Evolutionary conservation across 169 alveolate species (phyloP), one percentile per base, ranked within the genome.

Genomic region (Cryptosporidium xiaoi): DNA sequence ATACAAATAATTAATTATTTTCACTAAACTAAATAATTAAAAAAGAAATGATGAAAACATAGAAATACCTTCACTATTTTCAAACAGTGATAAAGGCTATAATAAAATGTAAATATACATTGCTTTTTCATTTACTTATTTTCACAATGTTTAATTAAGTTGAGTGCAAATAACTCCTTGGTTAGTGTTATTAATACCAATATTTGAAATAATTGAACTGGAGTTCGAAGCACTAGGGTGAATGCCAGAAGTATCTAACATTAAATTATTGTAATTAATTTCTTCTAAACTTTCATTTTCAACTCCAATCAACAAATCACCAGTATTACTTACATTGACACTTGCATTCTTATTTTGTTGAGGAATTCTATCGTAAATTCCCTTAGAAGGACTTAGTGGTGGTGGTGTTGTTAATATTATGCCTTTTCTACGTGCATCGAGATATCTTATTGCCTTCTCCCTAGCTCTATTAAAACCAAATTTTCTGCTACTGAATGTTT

Each of bases 401-500:
- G 84, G 84, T 24, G 84, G 84, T n/a, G 84, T 71, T 2, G 84
- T 51, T 34, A 71, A 36, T n/a, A 71, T 71, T 44, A 71, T 71
- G 15, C 84, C 84, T 16, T 71, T 71, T 29, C 84, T 71, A 7
- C 84, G 67, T 29, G 84, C 84, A 16, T 71, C 84, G 27, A 71
- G 24, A 12, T 71, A 71, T 20, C 56, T 71, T 44, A 71, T 71
- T 8, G 84, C 84, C 33, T 71, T 71, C 40, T 71, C 84, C 3
- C 84, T 51, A 12, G 84, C 84, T 20, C 84, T 71, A 55, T 71
- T 71, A n/a, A 71, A 71, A 2, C 84, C 84, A n/a, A 71, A 71
- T 53, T 71, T 71, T 16, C 84, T 51, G 69, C 84, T 71, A n/a
- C 84, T 71, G 56, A 71, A 71, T 33, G 84, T 71, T 33, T 71